Conservation (phyloP, 768 basidiomycete species). For the Termitomyces sp. region DNA sequence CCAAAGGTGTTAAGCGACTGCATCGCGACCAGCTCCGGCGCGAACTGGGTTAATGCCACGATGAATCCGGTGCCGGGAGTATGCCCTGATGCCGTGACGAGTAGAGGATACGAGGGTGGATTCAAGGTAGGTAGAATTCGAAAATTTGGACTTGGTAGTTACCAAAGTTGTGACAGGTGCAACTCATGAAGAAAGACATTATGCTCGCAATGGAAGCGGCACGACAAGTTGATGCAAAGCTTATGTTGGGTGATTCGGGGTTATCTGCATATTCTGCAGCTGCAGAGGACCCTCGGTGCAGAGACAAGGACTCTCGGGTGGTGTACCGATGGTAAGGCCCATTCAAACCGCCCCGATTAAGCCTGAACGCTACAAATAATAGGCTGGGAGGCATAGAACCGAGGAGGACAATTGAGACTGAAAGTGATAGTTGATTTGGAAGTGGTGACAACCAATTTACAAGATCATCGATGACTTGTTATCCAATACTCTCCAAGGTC, state of each 20-base stretch:
- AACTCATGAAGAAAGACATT: slow-evolving; percentile 43
- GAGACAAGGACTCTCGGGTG: slow-evolving; percentile 33
- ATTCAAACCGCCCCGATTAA: not conserved
- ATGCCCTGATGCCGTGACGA: slow-evolving; percentile 37
- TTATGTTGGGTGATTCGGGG: slow-evolving; percentile 33
- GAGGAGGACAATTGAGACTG: slow-evolving; percentile 4
- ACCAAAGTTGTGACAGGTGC: slow-evolving; percentile 22
- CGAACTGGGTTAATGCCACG: slow-evolving; percentile 35
- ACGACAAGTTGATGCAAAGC: slow-evolving; percentile 28
- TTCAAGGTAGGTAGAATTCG: slow-evolving; percentile 27
- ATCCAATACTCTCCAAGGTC: slow-evolving; percentile 60
- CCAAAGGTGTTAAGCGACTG: slow-evolving; percentile 31
- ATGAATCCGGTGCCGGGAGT: slow-evolving; percentile 42
- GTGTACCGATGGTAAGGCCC: slow-evolving; percentile 34
- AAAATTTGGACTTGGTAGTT: not conserved
- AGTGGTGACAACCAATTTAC: not conserved
- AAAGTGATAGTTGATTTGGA: not conserved
- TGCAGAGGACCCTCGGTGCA: slow-evolving; percentile 31
- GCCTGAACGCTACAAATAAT: not conserved
- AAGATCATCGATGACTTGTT: slow-evolving; percentile 9
- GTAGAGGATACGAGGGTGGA: slow-evolving; percentile 35
- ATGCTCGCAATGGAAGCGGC: slow-evolving; percentile 33
- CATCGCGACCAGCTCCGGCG: slow-evolving; percentile 34
- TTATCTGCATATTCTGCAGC: slow-evolving; percentile 33
- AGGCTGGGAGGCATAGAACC: slow-evolving; percentile 32